Base-by-base conservation (phyloP, 2,329 filamentous ascomycete genomes). In the Epichloe glyceriae region DNA sequence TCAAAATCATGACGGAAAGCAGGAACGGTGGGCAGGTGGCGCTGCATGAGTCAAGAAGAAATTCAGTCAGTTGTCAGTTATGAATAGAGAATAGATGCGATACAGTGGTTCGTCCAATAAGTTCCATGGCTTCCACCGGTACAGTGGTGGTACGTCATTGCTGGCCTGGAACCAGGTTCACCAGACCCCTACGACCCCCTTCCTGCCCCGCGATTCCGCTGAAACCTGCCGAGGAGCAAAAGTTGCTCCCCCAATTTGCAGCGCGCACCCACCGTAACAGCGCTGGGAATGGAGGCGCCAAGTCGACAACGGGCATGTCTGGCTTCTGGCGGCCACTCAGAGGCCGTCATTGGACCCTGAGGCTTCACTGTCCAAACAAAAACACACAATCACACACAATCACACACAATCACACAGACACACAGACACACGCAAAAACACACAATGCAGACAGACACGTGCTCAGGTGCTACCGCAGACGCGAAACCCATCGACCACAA, bases 1-100 rank as follows among this genome's bases (percentile, higher is more conserved):
- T 52, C 33, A 52, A 50, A 20, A 47, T 52, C n/a, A 50, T 52
- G 43, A 38, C 45, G 20, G 51, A 50, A 37, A 52, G 51, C 44
- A 50, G 43, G 15, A 46, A 49, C 12, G 51, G 51, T 7, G 51
- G 50, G 35, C 47, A 52, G 34, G 51, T 52, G 12, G 51, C 51
- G 2, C 20, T 50, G 38, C 33, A 52, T 38, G 47, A 50, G 41
- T 8, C 47, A 49, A 17, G 38, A 22, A 10, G 26, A 12, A 30
- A 22, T 42, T 20, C 22, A 15, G 37, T 22, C 22, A 26, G 22
- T 22, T 22, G 22, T 22, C 20, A 22, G 22, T 7, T 19, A 19
- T 19, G 19, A 19, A 19, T 19, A 19, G 19, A n/a, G n/a, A n/a
- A n/a, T n/a, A n/a, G n/a, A n/a, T n/a, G n/a, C n/a, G n/a, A n/a